Evolutionary conservation across 2,329 filamentous ascomycete genomes (phyloP), one percentile per base, ranked within the genome.

Genomic region (Harringtonia aguacate): DNA sequence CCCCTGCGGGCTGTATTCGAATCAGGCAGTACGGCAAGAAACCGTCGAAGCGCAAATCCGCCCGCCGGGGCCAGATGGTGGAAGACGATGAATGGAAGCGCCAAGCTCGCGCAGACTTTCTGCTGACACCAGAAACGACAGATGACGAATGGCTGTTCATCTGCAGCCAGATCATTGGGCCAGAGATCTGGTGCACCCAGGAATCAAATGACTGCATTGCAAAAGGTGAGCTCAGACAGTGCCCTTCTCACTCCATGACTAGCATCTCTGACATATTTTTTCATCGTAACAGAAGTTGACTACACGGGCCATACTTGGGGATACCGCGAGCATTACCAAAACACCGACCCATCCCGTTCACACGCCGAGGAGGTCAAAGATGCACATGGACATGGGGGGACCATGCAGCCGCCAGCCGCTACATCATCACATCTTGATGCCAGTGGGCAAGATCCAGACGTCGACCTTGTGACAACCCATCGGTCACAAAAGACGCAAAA

Each of bases 81-180:
- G n/a, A n/a, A n/a, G 38, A 13, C 27, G n/a, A 35, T n/a, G 36
- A 35, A 12, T 20, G 15, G 7, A 36, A 14, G 10, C 9, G 22
- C 31, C 36, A 36, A 27, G 30, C 46, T 41, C 47, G 37, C 3
- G 30, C 30, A 7, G 34, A 27, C 14, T 43, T 49, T 13, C 18
- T 41, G 10, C 35, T 49, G 29, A 30, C 38, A 15, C 39, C 42
- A 14, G n/a, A 18, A n/a, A 39, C 40, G 12, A 33, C 27, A 6
- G 28, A 47, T 15, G 21, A 18, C 18, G 37, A 44, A 22, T 49
- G 47, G 47, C 3, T 24, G 9, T 7, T 36, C 3, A 40, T 46
- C 34, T 37, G 33, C 28, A 41, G 38, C 38, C 43, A 41, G 28
- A 36, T 41, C 14, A 33, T 37, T 15, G 28, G 31, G 20, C 28